Base-by-base conservation (phyloP, 2,329 filamentous ascomycete genomes). In the Clonostachys chloroleuca region DNA sequence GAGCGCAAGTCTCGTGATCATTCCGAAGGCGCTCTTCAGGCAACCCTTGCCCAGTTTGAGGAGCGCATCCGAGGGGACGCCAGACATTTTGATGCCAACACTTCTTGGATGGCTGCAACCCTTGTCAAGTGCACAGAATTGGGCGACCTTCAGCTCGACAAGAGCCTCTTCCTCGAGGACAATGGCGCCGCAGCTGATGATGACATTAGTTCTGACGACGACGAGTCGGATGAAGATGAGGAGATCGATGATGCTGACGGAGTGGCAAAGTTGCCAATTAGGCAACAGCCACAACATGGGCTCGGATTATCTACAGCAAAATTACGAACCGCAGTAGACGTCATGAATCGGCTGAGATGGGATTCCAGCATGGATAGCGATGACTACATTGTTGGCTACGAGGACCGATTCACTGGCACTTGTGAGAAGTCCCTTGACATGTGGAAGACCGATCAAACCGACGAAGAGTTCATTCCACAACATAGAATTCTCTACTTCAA, bases 391-490 rank as follows among this genome's bases (percentile, higher is more conserved):
- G 70, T 85, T 43, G 81, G 80, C 2, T 85, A 84, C 53, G 75
- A 81, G 54, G 81, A 85, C 58, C 70, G 81, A 14, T 84, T 84
- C 55, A 50, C 69, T 5, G 80, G 78, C 2, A 67, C 72, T 3
- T 70, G 68, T 52, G 81, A 84, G 60, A 76, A 74, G 52, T 58
- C 69, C 2, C 61, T 84, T 6, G 74, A 73, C 45, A 64, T 69
- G 33, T 85, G 81, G 81, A 82, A 79, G 65, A 69, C 66, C 14
- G 81, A 84, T 55, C 75, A 79, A 61, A 83, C 81, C 34, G 76
- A 84, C 52, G 80, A 84, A 49, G 81, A 85, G 60, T 86, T 83
- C 55, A 84, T 86, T 47, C 82, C 82, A 7, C 78, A 84, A 61
- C 81, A 84, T 56, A 70, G 81, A 14, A 81, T 85, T 51, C 58